Evolutionary conservation across 371 early-diverging fungal genomes (phyloP), one percentile per base, ranked within the genome.

Genomic region (Lichtheimia ornata): DNA sequence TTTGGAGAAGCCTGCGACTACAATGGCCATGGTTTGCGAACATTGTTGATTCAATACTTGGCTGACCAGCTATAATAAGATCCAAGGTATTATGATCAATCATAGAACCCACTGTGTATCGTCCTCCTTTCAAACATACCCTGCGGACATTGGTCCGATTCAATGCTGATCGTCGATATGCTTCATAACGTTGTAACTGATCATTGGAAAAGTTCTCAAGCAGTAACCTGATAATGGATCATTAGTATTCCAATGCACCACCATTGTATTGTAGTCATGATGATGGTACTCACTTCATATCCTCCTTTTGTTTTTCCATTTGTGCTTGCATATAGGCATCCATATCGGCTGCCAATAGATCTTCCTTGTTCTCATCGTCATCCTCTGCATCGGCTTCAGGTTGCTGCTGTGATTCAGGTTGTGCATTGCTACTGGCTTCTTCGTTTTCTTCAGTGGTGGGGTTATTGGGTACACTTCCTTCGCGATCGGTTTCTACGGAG

Each of bases 1-100:
- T 71, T 99, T 99, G 42, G 94, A 85, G 61, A 94, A 91, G 30
- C 97, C 99, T 25, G 93, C 93, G 0, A 98, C 89, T 0, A 95
- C 94, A 77, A 96, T 94, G 0, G 91, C 87, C 74, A 96, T 84
- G 5, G 94, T 95, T 28, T 88, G 86, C 12, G 94, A 88, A 25
- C 90, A 87, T 66, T 91, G 91, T 62, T 97, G 96, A 64, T 91
- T 91, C 13, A 97, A 63, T 17, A 92, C 82, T 20, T 84, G 81
- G 50, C 84, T 82, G 1, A 88, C 87, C 14, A 94, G 72, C 86
- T 88, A 52, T 18, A 43, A 15, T 15, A 28, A 1, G 3, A n/a
- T n/a, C n/a, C 14, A 35, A 35, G 0, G 35, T 35, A 47, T 47
- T 43, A 12, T 14, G 14, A 43, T 43, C 47, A 47, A 22, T 22